Evolutionary conservation across 805 yeast species (phyloP).

Genomic region (Yarrowia sp.): DNA sequence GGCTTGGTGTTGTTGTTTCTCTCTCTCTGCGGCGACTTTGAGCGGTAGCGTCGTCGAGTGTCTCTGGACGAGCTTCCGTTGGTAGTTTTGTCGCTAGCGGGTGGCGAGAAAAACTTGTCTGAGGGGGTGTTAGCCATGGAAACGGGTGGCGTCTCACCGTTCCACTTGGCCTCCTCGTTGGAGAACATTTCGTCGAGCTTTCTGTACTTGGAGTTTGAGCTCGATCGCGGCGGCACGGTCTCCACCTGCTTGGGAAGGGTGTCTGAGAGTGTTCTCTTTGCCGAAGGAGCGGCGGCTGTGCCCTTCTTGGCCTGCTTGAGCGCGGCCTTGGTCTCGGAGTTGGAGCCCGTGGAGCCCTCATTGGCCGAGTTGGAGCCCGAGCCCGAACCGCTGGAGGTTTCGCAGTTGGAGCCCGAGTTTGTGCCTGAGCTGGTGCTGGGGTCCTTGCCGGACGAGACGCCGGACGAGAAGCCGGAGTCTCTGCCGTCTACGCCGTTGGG

Average conservation of each 20-base stretch:
- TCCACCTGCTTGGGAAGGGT: constrained; percentile 26
- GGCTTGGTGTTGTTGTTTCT: no score
- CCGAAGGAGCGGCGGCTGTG: neutral
- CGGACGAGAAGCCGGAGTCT: constrained; percentile 35
- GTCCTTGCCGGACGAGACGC: constrained; percentile 22
- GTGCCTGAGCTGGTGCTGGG: constrained; percentile 19
- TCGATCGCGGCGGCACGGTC: neutral
- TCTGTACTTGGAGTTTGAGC: constrained; percentile 29
- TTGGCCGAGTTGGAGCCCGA: constrained; percentile 30
- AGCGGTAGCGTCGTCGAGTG: constrained; percentile 10
- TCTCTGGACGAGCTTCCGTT: neutral
- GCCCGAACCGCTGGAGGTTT: constrained; percentile 27
- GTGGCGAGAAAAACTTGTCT: constrained; percentile 20
- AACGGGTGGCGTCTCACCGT: constrained; percentile 2
- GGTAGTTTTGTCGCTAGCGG: neutral
- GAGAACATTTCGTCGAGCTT: constrained; percentile 35
- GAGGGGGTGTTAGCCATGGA: neutral
- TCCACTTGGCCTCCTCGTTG: constrained; percentile 36
- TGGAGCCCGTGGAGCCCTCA: constrained; percentile 28
- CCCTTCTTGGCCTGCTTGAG: constrained; percentile 1
- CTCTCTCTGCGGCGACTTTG: constrained; percentile 11
- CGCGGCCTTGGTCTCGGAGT: constrained; percentile 5
- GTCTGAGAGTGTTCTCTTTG: constrained; percentile 10
- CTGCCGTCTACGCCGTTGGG: constrained; percentile 23
- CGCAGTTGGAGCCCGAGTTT: constrained; percentile 8